Evolutionary conservation across 352 stramenopile genomes (phyloP).

Genomic region (Phytophthora citrophthora): DNA sequence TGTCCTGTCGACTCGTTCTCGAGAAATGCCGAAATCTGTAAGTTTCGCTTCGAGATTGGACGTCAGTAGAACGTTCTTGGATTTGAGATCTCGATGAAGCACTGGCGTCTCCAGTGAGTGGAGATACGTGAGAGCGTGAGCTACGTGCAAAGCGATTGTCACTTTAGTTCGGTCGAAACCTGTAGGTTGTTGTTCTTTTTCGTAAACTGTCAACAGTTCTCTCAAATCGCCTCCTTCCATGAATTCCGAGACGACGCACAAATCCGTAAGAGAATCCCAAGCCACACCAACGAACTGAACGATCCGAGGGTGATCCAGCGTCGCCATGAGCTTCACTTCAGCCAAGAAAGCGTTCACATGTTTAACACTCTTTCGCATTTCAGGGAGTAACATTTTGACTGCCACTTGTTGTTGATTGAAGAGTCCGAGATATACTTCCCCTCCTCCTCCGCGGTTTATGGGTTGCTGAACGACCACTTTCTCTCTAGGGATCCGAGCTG

Average conservation of each 20-base stretch:
- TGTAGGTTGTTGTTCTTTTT: slow-evolving; percentile 2
- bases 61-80: slow-evolving; percentile 30
- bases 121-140: slow-evolving; percentile 37
- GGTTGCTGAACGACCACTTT: slow-evolving; percentile 30
- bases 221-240: slow-evolving; percentile 53
- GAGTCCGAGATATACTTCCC: slow-evolving; percentile 32
- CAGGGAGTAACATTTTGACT: slow-evolving; percentile 33
- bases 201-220: slow-evolving; percentile 25
- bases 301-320: slow-evolving; percentile 48
- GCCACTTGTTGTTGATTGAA: slow-evolving; percentile 36
- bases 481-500: slow-evolving; percentile 34
- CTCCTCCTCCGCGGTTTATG: slow-evolving; percentile 35
- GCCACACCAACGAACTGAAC: slow-evolving; percentile 52
- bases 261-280: slow-evolving; percentile 40
- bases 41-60: slow-evolving; percentile 38
- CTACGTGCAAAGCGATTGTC: slow-evolving; percentile 45
- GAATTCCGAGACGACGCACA: slow-evolving; percentile 44
- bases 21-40: slow-evolving; percentile 49
- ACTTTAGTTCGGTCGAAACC: slow-evolving; percentile 47
- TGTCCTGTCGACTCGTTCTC: slow-evolving; percentile 19
- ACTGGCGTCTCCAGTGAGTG: slow-evolving; percentile 13
- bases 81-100: slow-evolving; percentile 20
- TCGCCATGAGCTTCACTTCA: slow-evolving; percentile 42
- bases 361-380: slow-evolving; percentile 17
- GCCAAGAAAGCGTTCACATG: slow-evolving; percentile 21